Base-by-base conservation (phyloP, 2,329 filamentous ascomycete genomes). In the Cytospora chrysosperma region DNA sequence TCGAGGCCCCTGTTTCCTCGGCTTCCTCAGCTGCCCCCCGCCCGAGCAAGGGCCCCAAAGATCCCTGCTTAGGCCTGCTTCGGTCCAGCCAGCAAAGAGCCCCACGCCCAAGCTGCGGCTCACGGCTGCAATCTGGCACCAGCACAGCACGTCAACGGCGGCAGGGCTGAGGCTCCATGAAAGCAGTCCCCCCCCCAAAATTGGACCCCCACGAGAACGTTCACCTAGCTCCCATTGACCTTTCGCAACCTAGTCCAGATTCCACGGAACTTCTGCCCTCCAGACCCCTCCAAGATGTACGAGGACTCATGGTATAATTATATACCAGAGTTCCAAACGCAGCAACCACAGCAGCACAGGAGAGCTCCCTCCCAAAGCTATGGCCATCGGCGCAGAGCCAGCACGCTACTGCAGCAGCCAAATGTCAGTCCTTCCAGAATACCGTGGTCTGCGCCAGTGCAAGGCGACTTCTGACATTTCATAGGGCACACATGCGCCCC, bases 221-320 rank as follows among this genome's bases (percentile, higher is more conserved):
- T 49, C 32, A 32, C 40, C 54, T 21, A 49, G 47, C 26, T 15
- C 32, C 32, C 15, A 13, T 13, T 50, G 21, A n/a, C 49, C 26
- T 34, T n/a, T 26, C n/a, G 49, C 54, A 37, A 55, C 43, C 59
- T 37, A 24, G 19, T 19, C 3, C 8, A 47, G n/a, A 24, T 21
- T 24, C 52, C 15, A 40, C 37, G 37, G 37, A n/a, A 17, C 15
- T 19, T 26, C 37, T 40, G 50, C 49, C 58, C 15, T 19, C n/a
- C 17, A 13, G 21, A 53, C 6, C 12, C 3, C 12, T 58, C 47
- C 32, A 49, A 68, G 69, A 93, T 92, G 89, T 91, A 91, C 75
- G 91, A 94, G 76, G 91, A 94, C 75, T 87, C 89, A 32, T 94
- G 91, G 90, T 92, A 93, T 78, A 91, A 84, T 73, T 88, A 92